Evolutionary conservation across 352 stramenopile genomes (phyloP), one percentile per base, ranked within the genome.

Genomic region (Globisporangium nagaii): DNA sequence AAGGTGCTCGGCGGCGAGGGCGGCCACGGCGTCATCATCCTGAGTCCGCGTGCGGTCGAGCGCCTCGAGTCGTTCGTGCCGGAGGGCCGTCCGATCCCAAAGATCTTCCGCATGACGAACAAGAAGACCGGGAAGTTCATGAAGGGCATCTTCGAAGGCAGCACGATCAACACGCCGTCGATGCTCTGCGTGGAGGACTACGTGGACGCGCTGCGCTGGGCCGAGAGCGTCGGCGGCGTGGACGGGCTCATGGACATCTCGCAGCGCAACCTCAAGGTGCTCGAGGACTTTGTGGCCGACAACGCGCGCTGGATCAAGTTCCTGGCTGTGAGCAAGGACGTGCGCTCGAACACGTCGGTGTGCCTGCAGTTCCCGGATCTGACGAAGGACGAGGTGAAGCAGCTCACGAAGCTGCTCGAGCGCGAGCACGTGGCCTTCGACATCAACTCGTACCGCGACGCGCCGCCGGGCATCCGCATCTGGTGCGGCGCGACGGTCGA

Each of bases 121-220:
- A 74, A 73, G 32, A 98, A 96, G 65, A 97, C 95, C 30, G 97
- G 97, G 68, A 94, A 96, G 62, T 60, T 99, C 20, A 72, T 93
- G 50, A 77, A 76, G 48, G 85, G 74, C 46, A 98, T 99, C 60
- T 99, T 99, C 67, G 88, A 98, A 62, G 97, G 97, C 47, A 95
- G 92, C 51, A 99, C 97, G 28, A 99, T 99, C 76, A 99, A 99
- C 81, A 99, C 97, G 51, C 97, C 97, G 30, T 99, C 95, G 20
- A 99, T 99, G 97, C 86, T 99, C 42, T 96, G 87, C 65, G 96
- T 99, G 22, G 97, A 99, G 73, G 97, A 99, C 86, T 99, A 99
- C 78, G 84, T 99, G 58, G 96, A 99, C 67, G 96, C 97, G 3
- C 77, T 99, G 44, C 68, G 88, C 53, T 99, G 97, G 97, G 79